Base-by-base conservation (phyloP, 768 basidiomycete genomes). In the Imleria badia region DNA sequence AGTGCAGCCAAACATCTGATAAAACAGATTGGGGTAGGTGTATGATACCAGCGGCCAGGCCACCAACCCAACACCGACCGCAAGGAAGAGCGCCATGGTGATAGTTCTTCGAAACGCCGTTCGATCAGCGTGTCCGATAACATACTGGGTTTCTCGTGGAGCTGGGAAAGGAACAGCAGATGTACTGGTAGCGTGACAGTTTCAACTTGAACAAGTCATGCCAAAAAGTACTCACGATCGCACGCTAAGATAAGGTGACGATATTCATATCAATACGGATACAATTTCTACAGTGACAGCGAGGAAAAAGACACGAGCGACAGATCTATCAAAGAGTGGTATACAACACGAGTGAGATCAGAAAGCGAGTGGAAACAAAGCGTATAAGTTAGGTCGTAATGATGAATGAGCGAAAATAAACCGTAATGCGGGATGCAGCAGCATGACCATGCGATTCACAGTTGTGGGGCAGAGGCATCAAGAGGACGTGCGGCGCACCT, bases 361-460 rank as follows among this genome's bases (percentile, higher is more conserved):
- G n/a, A 19, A n/a, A 45, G 48, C 11, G 50, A 54, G 26, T 15
- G 38, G 11, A 33, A 13, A 19, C 15, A 45, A 39, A 55, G 19
- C 14, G n/a, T 15, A 66, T 66, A 65, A 60, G 34, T 65, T 57
- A 65, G 35, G 49, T n/a, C 19, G n/a, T 19, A 45, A 48, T 31
- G 20, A 55, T 11, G 40, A 58, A 49, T 2, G 45, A 50, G 33
- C 11, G 48, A 20, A 45, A 53, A 30, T 13, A 29, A 26, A 41
- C 19, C 2, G n/a, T 6, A 17, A 34, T 3, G 12, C 15, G 14
- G 26, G 26, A 26, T 26, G 26, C 26, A 26, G 26, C 26, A 38
- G 23, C 10, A 39, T 13, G 34, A 22, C 34, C 46, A 23, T 15
- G 33, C 13, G 31, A 50, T 48, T 22, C 35, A 38, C 45, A 4